Base-by-base conservation (phyloP, 2,329 filamentous ascomycete species). In the Paecilomyces variotii region DNA sequence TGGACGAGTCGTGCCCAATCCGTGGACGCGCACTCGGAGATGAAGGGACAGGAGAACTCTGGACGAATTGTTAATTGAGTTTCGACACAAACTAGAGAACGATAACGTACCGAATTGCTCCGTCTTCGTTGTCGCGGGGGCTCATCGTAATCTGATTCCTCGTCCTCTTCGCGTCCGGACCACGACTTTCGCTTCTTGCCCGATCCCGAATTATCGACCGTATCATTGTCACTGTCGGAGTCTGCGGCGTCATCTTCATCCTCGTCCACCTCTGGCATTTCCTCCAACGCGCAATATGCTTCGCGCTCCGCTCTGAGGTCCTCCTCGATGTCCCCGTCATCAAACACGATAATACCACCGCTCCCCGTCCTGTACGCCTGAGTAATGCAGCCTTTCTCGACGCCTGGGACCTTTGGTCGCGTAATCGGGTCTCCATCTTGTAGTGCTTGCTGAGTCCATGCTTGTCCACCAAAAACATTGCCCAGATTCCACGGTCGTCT, bases 261-360 rank as follows among this genome's bases (percentile, higher is more conserved):
- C 32, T 94, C 90, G 45, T 90, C 90, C 54, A 96, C 77, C 53
- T 95, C 90, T 0, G 92, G 93, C 91, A 99, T 97, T 62, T 91
- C 88, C 53, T 90, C 80, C 56, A 97, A 78, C n/a, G 88, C 87
- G 63, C 89, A 84, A 69, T 95, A 97, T 45, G 94, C 92, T 60
- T 90, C 86, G 65, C 85, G 83, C 74, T 97, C 91, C 0, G 78
- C 78, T 11, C 74, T 75, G 34, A 99, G 78, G 34, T 92, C 89
- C 64, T 93, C 89, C 64, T 93, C 89, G 55, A 99, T 92, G 72
- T 99, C 94, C 1, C 93, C 94, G 70, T 97, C 94, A 69, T 97
- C 94, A 72, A 94, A 96, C 1, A 97, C 91, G 61, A 99, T 84
- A 50, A 99, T 89, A 0, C 94, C 94, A 19, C 93, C 93, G 68